A percentile compares a stretch with the other conserved stretches of the same genome.
Conservation (phyloP, 768 basidiomycete species). For the Termitomyces titanicus region DNA sequence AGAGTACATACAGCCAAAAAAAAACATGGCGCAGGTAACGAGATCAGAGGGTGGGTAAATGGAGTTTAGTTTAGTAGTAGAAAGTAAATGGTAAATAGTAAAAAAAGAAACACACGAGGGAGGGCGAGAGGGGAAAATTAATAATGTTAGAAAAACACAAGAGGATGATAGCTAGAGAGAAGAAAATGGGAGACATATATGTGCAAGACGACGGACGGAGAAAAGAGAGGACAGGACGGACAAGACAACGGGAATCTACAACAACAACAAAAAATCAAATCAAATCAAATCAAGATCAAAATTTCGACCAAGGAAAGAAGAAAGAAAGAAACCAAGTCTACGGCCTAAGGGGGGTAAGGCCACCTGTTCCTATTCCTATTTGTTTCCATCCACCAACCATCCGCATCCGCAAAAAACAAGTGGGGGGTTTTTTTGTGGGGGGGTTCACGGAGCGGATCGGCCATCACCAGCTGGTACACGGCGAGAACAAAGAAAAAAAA, state of each 20-base stretch:
- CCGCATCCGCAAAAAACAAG: not conserved
- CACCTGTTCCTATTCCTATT: conserved; percentile 4
- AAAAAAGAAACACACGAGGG: conserved; percentile 1
- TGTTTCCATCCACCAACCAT: conserved; percentile 4
- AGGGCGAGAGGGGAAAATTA: not conserved
- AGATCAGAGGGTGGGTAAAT: not conserved
- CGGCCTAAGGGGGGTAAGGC: not conserved
- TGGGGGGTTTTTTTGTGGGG: not conserved
- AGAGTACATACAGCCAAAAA: conserved; percentile 1
- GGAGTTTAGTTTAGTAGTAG: not conserved
- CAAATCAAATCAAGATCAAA: too few relatives aligned
- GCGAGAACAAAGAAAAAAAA: not conserved
- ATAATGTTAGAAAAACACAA: not conserved
- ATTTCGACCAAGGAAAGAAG: not conserved
- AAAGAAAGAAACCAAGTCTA: not conserved
- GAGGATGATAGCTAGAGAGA: not conserved
- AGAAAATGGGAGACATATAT: not conserved
- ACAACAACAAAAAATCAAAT: not conserved
- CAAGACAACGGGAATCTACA: not conserved
- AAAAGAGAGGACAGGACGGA: not conserved
- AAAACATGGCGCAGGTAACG: not conserved
- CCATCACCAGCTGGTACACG: not conserved
- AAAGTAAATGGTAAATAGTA: not conserved
- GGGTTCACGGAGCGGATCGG: not conserved
- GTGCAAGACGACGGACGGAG: not conserved